Base-by-base conservation (phyloP, 805 yeast genomes). In the Candida montana region DNA sequence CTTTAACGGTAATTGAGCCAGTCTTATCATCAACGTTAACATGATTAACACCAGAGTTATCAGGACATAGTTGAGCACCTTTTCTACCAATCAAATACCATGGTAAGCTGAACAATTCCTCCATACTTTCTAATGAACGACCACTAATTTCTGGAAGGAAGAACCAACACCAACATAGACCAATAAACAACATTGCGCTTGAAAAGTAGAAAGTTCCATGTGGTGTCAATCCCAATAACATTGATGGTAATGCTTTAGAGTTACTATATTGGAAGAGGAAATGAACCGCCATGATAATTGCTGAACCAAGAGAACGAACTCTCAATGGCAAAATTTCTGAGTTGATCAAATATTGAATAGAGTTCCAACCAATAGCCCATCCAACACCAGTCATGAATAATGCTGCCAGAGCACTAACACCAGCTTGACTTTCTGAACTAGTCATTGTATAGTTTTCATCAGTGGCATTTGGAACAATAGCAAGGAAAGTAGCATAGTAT, bases 281-380 rank as follows among this genome's bases (percentile, higher is more conserved):
- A 52, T 77, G 82, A 55, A 76, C 65, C 3, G 67, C 69, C 82
- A 77, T 77, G 47, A 72, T 65, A 21, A 71, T 44, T 4, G 78
- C 67, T 34, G 74, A 71, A 21, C 75, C 79, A 47, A 72, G 58
- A 30, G 69, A 67, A 47, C 81, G 65, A 30, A 71, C 63, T 42
- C 69, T 64, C 50, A 75, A 58, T 18, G 81, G 81, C 53, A 75
- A 67, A 39, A 77, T 65, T 52, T 77, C 82, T 4, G 81, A 67
- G 44, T 74, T 75, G 49, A 76, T 58, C 48, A 76, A 62, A 52
- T 75, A 76, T 54, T 76, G 81, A 37, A 75, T 62, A 0, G 76
- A 63, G 58, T 77, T 77, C 70, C 74, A 77, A 29, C 81, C 81
- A 58, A 76, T 55, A 26, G 77, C 71, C 82, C 81, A 77, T 28